A percentile compares a stretch with the other conserved stretches of the same genome.
Evolutionary conservation across 2,329 filamentous ascomycete species (phyloP).

Genomic region (Truncatella angustata): DNA sequence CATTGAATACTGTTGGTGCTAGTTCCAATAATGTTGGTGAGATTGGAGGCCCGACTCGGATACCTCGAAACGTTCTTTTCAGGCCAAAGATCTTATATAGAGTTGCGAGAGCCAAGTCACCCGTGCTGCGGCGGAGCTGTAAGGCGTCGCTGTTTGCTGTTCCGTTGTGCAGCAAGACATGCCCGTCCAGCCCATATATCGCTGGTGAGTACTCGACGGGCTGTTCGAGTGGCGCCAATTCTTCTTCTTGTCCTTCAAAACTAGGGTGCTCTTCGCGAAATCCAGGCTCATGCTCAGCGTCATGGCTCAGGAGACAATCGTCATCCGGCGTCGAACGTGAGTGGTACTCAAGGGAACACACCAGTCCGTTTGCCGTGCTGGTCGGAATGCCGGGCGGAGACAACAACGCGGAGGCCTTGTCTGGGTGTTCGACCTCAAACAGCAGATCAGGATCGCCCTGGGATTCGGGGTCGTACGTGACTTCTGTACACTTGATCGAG

Average conservation of each 20-base stretch:
- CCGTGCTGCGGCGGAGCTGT: constrained; percentile 9
- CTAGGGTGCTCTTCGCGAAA: too few species aligned
- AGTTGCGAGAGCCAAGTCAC: constrained; percentile 21
- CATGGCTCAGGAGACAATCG: not conserved
- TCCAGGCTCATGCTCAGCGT: not conserved
- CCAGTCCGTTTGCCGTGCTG: constrained; percentile 25
- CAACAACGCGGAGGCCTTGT: constrained; percentile 27
- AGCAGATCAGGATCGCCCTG: constrained; percentile 25
- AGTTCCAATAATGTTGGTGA: constrained; percentile 21
- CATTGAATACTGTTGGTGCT: constrained; percentile 32
- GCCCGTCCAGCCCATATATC: not conserved
- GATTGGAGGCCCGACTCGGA: constrained; percentile 12
- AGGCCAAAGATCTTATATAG: constrained; percentile 27
- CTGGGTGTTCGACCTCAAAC: constrained; percentile 26
- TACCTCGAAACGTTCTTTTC: constrained; percentile 16
- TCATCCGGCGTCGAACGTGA: not conserved
- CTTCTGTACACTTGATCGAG: constrained; percentile 17
- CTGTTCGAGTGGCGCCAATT: too few species aligned
- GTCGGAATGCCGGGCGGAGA: constrained; percentile 25
- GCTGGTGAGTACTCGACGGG: not conserved
- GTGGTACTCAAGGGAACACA: constrained; percentile 7
- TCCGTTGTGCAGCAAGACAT: not conserved
- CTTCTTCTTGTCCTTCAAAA: too few species aligned
- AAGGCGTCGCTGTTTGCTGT: not conserved
- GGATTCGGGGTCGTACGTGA: constrained; percentile 19